Evolutionary conservation across 2,329 filamentous ascomycete genomes (phyloP).

Genomic region (Ophiostoma montium): DNA sequence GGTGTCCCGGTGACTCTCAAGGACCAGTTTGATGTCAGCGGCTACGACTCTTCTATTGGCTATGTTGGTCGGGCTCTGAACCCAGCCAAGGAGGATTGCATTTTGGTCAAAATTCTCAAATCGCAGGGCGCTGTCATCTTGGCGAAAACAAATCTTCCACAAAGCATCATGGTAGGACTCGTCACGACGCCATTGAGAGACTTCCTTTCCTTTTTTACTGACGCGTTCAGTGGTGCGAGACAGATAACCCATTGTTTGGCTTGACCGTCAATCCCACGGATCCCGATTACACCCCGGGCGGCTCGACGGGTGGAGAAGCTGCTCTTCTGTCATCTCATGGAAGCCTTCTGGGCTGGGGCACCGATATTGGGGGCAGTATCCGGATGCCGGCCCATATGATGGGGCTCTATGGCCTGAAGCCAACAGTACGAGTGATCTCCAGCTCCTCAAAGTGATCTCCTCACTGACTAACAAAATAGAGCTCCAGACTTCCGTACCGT

Average conservation of each 20-base stretch:
- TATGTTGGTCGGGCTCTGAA: constrained; percentile 21
- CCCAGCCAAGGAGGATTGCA: constrained; percentile 2
- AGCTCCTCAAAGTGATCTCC: constrained; percentile 22
- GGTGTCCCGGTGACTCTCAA: constrained; percentile 26
- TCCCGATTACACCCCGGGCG: constrained; percentile 20
- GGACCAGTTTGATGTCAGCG: constrained; percentile 20
- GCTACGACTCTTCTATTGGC: constrained; percentile 14
- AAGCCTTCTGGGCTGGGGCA: constrained; percentile 33
- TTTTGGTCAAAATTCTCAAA: constrained; percentile 16
- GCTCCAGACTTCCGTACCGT: constrained; percentile 37
- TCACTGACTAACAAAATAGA: constrained; percentile 19
- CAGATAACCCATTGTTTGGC: constrained; percentile 23
- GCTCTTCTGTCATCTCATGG: constrained; percentile 22
- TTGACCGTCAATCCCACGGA: constrained; percentile 22
- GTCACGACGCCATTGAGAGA: not conserved
- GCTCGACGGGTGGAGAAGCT: constrained; percentile 25
- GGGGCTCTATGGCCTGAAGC: constrained; percentile 20
- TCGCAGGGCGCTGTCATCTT: constrained; percentile 18
- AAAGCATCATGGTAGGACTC: constrained; percentile 15
- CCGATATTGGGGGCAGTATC: constrained; percentile 19
- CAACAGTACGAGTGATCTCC: constrained; percentile 14
- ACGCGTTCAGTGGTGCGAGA: constrained; percentile 16
- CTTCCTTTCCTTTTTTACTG: not conserved
- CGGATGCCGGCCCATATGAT: constrained; percentile 22
- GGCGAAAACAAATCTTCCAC: constrained; percentile 17